phyloP scores from a whole-genome alignment of 2,329 filamentous ascomycete genomes.

The Pestalotiopsis sp. region DNA sequence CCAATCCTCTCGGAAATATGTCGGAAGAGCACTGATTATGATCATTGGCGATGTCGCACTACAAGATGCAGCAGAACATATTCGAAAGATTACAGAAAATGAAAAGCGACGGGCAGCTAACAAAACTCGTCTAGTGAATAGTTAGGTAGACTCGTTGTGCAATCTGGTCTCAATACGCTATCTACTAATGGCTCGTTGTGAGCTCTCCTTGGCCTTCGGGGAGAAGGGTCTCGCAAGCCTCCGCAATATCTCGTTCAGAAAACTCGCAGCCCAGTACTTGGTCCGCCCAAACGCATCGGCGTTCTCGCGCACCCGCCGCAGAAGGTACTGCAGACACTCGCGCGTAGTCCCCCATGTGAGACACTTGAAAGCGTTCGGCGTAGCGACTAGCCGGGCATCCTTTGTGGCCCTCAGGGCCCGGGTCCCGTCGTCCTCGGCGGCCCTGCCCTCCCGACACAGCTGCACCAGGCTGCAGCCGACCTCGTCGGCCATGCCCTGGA shows the following conservation, averaged over 20 bases:
- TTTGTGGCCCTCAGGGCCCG: background rate
- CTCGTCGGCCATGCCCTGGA: conserved; percentile 3
- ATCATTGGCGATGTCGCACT: background rate
- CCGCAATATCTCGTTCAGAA: background rate
- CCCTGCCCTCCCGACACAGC: background rate
- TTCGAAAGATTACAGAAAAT: background rate
- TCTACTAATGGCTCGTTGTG: background rate
- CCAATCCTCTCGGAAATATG: no score
- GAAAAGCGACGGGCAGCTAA: background rate
- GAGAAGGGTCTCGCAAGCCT: background rate
- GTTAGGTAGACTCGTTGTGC: background rate
- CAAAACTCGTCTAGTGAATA: background rate
- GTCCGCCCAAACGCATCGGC: background rate
- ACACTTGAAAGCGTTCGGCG: background rate
- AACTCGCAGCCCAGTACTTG: background rate
- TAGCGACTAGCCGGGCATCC: background rate
- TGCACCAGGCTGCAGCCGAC: background rate
- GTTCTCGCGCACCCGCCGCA: background rate
- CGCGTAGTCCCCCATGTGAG: background rate
- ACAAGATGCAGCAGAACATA: background rate
- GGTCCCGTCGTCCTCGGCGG: background rate
- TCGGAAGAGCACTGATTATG: background rate
- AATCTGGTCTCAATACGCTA: background rate
- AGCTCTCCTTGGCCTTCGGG: background rate
- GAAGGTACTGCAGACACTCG: background rate